A percentile compares a stretch with the other conserved stretches of the same genome.
Evolutionary conservation across 164 flowering plant species (phyloP).

Genomic region (Magnolia officinalis): DNA sequence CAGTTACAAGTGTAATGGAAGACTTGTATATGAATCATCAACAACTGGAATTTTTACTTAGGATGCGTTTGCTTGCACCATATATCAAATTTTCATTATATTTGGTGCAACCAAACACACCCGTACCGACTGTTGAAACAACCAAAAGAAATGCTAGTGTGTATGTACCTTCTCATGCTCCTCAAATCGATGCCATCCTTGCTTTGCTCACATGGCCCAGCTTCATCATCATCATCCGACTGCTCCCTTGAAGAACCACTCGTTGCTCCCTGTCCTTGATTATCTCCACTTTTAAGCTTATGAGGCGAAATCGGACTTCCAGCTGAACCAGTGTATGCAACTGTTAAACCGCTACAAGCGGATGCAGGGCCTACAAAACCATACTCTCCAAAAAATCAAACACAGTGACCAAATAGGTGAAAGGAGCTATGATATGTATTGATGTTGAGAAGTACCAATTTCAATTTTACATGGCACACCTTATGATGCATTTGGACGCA

Average conservation of each 20-base stretch:
- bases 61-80: too few species aligned
- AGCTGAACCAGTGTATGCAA: slow-evolving; percentile 29
- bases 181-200: slow-evolving; percentile 34
- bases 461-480: too few species aligned
- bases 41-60: too few species aligned
- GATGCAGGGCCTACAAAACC: slow-evolving; percentile 18
- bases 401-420: not conserved
- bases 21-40: too few species aligned
- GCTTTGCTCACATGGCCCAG: slow-evolving; percentile 63
- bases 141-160: not conserved
- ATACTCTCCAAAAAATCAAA: slow-evolving; percentile 4
- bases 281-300: slow-evolving; percentile 33
- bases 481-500: too few species aligned
- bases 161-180: slow-evolving; percentile 53
- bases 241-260: slow-evolving; percentile 65
- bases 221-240: slow-evolving; percentile 70
- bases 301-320: slow-evolving; percentile 51
- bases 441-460: too few species aligned
- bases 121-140: too few species aligned
- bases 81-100: too few species aligned
- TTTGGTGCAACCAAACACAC: too few species aligned
- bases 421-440: not conserved
- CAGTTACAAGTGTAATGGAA: not conserved
- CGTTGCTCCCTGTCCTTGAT: slow-evolving; percentile 30
- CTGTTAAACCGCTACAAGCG: slow-evolving; percentile 17